Percentiles rank a stretch among this genome's conserved stretches.
phyloP scores from a whole-genome alignment of 192 early-diverging fungal genomes.

The Ramicandelaber brevisporus region DNA sequence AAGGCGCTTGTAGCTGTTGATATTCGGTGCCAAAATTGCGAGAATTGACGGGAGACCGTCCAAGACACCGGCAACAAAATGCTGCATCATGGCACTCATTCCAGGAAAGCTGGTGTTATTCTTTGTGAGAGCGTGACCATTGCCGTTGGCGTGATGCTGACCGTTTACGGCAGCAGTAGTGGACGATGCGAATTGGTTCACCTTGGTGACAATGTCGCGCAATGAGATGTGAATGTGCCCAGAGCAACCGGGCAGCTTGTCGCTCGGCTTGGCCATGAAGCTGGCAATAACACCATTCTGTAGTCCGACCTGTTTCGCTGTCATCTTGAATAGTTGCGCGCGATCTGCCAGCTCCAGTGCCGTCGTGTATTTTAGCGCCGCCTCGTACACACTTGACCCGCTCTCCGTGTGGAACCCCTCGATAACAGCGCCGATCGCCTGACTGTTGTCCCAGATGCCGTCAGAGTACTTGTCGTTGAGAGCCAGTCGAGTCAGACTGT shows the following conservation, averaged over 20 bases:
- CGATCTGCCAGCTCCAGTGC: slow-evolving; percentile 35
- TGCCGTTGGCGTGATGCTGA: no score
- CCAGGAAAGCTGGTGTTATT: slow-evolving; percentile 3
- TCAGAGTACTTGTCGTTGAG: slow-evolving; percentile 42
- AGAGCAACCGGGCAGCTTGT: slow-evolving; percentile 44
- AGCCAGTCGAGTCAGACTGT: slow-evolving; percentile 35
- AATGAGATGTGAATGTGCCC: slow-evolving; percentile 57
- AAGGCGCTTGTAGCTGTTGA: slow-evolving; percentile 70
- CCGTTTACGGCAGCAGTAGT: slow-evolving; percentile 4
- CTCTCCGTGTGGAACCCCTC: slow-evolving; percentile 66
- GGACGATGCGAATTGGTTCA: slow-evolving; percentile 21
- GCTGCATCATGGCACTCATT: slow-evolving; percentile 26
- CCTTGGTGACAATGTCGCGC: slow-evolving; percentile 12
- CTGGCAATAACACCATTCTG: slow-evolving; percentile 40
- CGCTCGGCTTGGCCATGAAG: slow-evolving; percentile 68
- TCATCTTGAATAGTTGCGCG: slow-evolving; percentile 52
- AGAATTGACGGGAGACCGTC: slow-evolving; percentile 40
- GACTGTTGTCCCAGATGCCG: slow-evolving; percentile 34
- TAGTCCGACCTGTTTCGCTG: slow-evolving; percentile 42
- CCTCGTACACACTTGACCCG: slow-evolving; percentile 59
- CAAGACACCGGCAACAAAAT: slow-evolving; percentile 23
- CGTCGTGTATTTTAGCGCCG: slow-evolving; percentile 33
- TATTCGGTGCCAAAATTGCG: slow-evolving; percentile 44
- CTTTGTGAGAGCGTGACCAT: no score
- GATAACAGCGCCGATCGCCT: slow-evolving; percentile 26